Base-by-base conservation (phyloP, 805 yeast genomes). In the Blastobotrys americana region DNA sequence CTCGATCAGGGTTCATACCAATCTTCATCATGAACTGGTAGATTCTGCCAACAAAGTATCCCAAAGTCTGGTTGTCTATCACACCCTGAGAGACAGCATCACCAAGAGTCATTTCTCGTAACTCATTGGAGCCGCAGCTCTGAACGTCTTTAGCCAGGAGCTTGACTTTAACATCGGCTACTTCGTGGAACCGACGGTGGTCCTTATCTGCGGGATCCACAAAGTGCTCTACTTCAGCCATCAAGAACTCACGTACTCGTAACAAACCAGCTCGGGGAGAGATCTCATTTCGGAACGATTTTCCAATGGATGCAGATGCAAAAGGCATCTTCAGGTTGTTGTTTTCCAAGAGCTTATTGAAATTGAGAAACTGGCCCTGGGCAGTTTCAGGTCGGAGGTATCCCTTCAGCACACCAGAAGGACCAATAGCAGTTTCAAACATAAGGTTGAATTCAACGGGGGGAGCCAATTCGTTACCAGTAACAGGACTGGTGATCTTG, bases 361-460 rank as follows among this genome's bases (percentile, higher is more conserved):
- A 93, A 76, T 93, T 93, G 63, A 93, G 75, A 67, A 93, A 93
- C 72, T 93, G 98, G 61, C 99, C 99, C 74, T 93, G 99, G 20
- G 99, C 99, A 52, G 99, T 93, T 73, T 93, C 99, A 50, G 99
- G 99, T 69, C 99, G 82, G 63, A 93, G 70, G 70, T 77, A 93
- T 55, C 98, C 98, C 73, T 85, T 89, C 65, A 89, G 71, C 64
- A 82, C 87, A 60, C 98, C 98, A 43, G 97, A 85, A 50, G 99
- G 98, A 44, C 99, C 99, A 65, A 93, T 94, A 46, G 96, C 96
- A 48, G 99, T 93, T 70, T 90, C 97, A 64, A 93, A 93, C 99
- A 93, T 93, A 66, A 93, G 78, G 73, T 93, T 93, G 79, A 93
- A 93, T 67, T 89, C 97, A 58, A 73, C 78, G 55, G 99, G 99